phyloP scores from a whole-genome alignment of 2,329 filamentous ascomycete species.

The Stagonosporopsis cucurbitacearum region DNA sequence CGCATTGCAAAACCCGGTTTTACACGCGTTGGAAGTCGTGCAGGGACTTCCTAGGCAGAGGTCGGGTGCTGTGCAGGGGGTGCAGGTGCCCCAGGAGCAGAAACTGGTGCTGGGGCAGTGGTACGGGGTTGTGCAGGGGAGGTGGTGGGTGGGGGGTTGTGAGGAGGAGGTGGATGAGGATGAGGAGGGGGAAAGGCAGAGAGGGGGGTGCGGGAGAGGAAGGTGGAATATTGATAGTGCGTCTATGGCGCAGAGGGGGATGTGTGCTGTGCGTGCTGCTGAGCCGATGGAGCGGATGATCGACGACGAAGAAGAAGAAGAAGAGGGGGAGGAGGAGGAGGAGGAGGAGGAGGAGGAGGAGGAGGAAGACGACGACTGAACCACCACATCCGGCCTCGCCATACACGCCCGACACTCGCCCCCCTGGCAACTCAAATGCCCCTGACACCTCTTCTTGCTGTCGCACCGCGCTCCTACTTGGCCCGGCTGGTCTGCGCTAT shows the following conservation, averaged over 20 bases:
- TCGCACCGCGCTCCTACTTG: constrained; percentile 35
- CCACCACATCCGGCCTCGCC: not conserved
- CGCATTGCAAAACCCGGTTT: constrained; percentile 42
- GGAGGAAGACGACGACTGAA: not conserved
- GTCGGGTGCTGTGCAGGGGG: not conserved
- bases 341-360: not conserved
- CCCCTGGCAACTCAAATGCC: constrained; percentile 32
- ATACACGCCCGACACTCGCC: constrained; percentile 35
- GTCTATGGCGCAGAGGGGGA: not conserved
- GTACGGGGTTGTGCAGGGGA: not conserved
- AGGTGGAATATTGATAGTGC: no score
- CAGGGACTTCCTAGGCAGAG: constrained; percentile 22
- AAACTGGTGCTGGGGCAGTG: not conserved
- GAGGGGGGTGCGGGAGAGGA: not conserved
- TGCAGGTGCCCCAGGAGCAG: constrained; percentile 5
- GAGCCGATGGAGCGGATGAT: not conserved
- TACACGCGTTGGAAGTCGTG: constrained; percentile 38
- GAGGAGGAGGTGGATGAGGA: not conserved
- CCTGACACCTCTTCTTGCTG: constrained; percentile 37
- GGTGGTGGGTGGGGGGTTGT: not conserved
- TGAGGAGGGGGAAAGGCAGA: not conserved
- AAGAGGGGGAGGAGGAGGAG: no score
- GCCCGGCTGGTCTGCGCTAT: constrained; percentile 32
- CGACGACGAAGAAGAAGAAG: no score
- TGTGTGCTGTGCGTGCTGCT: not conserved